These are phyloP conservation scores for Solanum rostratum DNA, from an alignment of 257 asterid species.

Conservation along the genomic window DNA sequence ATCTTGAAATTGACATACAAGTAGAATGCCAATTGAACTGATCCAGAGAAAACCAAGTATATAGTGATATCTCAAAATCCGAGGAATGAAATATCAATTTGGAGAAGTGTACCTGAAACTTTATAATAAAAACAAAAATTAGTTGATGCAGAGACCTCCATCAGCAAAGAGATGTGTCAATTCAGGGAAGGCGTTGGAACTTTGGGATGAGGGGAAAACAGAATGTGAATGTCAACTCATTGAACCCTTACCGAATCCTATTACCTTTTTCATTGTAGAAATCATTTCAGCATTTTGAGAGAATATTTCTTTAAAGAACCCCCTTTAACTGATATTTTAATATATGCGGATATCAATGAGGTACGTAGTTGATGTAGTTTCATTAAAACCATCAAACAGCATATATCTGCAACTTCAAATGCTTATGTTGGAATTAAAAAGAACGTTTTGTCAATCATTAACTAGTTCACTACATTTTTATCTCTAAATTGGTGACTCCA, in stretches of 20 bases:
- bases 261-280: background rate
- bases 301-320: background rate
- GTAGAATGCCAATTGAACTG: background rate
- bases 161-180: background rate
- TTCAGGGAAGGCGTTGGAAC: background rate
- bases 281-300: background rate
- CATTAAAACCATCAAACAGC: background rate
- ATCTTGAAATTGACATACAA: background rate
- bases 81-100: background rate
- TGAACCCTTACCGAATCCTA: background rate
- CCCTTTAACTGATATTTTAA: background rate
- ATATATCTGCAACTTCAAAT: background rate
- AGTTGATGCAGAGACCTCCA: background rate
- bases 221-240: background rate
- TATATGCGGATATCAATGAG: background rate
- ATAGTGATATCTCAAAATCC: background rate
- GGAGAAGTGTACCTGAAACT: background rate
- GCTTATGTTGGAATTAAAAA: background rate
- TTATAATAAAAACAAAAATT: background rate
- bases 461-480: background rate
- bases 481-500: background rate
- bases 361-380: background rate
- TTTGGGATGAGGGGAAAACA: background rate
- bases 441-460: background rate
- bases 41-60: background rate